Evolutionary conservation across 2,329 filamentous ascomycete genomes (phyloP), one percentile per base, ranked within the genome.

Genomic region (Amylocarpus encephaloides): DNA sequence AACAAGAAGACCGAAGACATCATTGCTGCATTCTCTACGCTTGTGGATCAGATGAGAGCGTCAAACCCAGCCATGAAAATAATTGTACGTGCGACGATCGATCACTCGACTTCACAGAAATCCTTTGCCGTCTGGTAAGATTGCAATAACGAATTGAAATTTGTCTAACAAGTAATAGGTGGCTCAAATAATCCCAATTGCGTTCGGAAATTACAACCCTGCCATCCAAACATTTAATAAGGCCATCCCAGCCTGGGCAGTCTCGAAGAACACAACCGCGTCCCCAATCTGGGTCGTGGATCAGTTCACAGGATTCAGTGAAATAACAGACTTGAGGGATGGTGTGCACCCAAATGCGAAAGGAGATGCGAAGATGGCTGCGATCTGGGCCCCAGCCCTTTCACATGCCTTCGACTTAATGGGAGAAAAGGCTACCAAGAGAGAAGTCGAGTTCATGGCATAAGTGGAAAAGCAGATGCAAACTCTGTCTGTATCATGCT

Each of bases 21-120:
- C 15, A 50, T 71, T 19, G 57, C 55, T 3, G 68, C 71, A 1
- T 73, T 68, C 52, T 61, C 64, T 9, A 66, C 59, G 5, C 54
- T 74, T 18, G 60, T 73, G 1, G 62, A 60, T 2, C 66, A 72
- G 53, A 74, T 74, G 70, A 59, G 71, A 15, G 64, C 58, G 1
- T 68, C 61, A 33, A 74, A 73, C 46, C 49, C 62, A 4, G 64
- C 58, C 2, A 69, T 73, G 60, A 66, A 66, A 50, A 67, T 72
- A 42, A 43, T 54, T 45, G 43, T 34, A 18, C 12, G 32, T 34
- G 13, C 3, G 11, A 10, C 11, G 12, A n/a, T 36, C 3, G 4
- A n/a, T 36, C 9, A 13, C 11, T 36, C 9, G 12, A 13, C 4
- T 36, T 36, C 12, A 13, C 4, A 13, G 11, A 36, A 36, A 36